Conservation (phyloP, 305 asterid species). For the Ajuga reptans region DNA sequence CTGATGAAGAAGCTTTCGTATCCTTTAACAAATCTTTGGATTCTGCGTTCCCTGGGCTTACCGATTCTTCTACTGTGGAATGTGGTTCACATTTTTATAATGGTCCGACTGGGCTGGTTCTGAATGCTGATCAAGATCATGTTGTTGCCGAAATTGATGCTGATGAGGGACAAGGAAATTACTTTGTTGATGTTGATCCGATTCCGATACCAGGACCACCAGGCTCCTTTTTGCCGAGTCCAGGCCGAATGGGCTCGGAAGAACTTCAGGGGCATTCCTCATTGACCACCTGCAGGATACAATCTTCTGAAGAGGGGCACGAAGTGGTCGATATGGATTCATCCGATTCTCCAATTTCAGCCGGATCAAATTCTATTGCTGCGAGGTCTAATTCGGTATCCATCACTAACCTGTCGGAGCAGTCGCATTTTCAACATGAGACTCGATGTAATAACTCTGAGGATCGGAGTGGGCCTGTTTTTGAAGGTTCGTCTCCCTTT, state of each 20-base stretch:
- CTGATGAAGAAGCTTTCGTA: constrained; percentile 33
- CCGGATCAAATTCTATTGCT: constrained; percentile 41
- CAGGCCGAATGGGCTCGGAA: constrained; percentile 71
- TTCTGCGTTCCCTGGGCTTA: constrained; percentile 33
- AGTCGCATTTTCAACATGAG: constrained; percentile 25
- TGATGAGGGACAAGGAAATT: constrained; percentile 46
- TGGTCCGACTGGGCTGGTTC: constrained; percentile 36
- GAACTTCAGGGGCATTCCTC: constrained; percentile 81
- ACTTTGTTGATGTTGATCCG: constrained; percentile 68
- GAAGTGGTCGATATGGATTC: constrained; percentile 56
- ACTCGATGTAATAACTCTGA: constrained; percentile 21
- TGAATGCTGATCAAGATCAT: constrained; percentile 41
- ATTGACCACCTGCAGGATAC: constrained; percentile 56
- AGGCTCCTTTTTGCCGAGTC: constrained; percentile 88
- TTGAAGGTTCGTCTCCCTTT: constrained; percentile 28
- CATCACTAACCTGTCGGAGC: constrained; percentile 28
- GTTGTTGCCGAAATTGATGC: constrained; percentile 33
- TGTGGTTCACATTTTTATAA: constrained; percentile 28
- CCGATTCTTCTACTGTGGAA: constrained; percentile 28
- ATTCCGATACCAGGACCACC: constrained; percentile 96
- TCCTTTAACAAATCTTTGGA: constrained; percentile 43
- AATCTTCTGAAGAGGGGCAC: constrained; percentile 66
- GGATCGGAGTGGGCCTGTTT: constrained; percentile 23
- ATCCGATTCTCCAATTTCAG: constrained; percentile 62
- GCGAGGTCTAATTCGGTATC: constrained; percentile 45